Evolutionary conservation across 305 asterid species (phyloP).

Genomic region (Ruellia speciosa): DNA sequence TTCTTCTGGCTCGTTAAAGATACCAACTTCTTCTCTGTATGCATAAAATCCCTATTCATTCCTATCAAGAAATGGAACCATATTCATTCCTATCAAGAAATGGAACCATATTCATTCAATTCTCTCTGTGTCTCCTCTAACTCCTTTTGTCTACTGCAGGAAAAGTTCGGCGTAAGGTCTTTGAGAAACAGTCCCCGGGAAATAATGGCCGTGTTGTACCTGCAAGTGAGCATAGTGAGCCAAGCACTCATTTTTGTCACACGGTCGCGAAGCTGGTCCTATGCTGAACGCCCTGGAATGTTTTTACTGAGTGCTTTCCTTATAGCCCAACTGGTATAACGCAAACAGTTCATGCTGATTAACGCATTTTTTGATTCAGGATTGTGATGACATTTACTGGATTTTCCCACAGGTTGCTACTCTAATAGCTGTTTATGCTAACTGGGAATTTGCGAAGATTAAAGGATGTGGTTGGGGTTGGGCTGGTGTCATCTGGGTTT

Average conservation of each 20-base stretch:
- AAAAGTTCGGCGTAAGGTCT: constrained; percentile 38
- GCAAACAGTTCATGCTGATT: neutral
- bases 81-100: neutral
- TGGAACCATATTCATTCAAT: neutral
- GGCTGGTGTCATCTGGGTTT: constrained; percentile 87
- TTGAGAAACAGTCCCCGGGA: constrained; percentile 34
- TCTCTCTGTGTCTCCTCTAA: neutral
- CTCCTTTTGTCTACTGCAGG: constrained; percentile 18
- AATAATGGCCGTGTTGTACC: constrained; percentile 56
- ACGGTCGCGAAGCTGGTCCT: constrained; percentile 87
- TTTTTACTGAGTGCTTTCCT: constrained; percentile 53
- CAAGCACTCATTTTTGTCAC: constrained; percentile 84
- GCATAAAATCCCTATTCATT: neutral
- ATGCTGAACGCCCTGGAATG: constrained; percentile 68
- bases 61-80: neutral
- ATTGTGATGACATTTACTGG: neutral
- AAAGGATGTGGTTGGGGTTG: constrained; percentile 86
- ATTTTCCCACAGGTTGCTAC: constrained; percentile 59
- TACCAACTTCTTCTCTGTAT: constrained; percentile 59
- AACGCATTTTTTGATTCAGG: neutral
- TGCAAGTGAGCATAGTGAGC: constrained; percentile 80
- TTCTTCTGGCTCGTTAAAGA: constrained; percentile 55
- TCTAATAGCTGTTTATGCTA: constrained; percentile 66
- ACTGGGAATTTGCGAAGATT: constrained; percentile 69
- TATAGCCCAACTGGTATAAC: constrained; percentile 63